Evolutionary conservation across 2,329 filamentous ascomycete species (phyloP), one percentile per base, ranked within the genome.

Genomic region (Stachybotrys chartarum): DNA sequence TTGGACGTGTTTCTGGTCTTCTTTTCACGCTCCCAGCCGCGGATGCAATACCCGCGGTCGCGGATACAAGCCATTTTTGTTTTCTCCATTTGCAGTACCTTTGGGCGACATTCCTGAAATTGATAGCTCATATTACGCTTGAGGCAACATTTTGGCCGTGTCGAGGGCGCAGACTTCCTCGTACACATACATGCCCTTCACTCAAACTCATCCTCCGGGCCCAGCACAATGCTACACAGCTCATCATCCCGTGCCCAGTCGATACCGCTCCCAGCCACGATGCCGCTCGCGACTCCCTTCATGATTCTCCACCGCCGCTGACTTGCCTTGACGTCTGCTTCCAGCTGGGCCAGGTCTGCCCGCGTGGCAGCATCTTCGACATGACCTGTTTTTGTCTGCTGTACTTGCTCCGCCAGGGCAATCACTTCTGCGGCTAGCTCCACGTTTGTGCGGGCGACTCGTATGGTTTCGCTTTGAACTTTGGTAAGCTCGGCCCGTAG

Each of bases 231-330:
- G 52, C 83, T 81, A 56, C 82, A 78, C 58, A 96, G 73, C 57
- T 76, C 78, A 53, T 84, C 79, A 69, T 95, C 85, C 46, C 80
- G 75, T 12, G 83, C 84, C 91, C 91, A 96, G 65, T 95, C 85
- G 54, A 94, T 77, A 50, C 91, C 91, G 68, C 90, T 95, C 3
- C 88, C 90, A 6, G 84, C 88, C 50, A 96, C 81, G 55, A 91
- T 80, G 17, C 87, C 90, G 64, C 87, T 88, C n/a, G 88, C 80
- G 47, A 91, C 83, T 30, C 83, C 88, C 72, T 93, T 94, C 69
- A 93, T 82, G 18, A 87, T 84, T 64, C 84, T 83, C 85, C 86
- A 90, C 64, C 81, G 80, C 60, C 84, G 83, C 58, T 82, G 82
- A 66, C 84, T 86, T 24, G 75, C 74, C 63, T 80, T 84, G 57